A percentile compares a stretch with the other conserved stretches of the same genome.
phyloP scores from a whole-genome alignment of 164 flowering plant species.

The Liquidambar formosana region DNA sequence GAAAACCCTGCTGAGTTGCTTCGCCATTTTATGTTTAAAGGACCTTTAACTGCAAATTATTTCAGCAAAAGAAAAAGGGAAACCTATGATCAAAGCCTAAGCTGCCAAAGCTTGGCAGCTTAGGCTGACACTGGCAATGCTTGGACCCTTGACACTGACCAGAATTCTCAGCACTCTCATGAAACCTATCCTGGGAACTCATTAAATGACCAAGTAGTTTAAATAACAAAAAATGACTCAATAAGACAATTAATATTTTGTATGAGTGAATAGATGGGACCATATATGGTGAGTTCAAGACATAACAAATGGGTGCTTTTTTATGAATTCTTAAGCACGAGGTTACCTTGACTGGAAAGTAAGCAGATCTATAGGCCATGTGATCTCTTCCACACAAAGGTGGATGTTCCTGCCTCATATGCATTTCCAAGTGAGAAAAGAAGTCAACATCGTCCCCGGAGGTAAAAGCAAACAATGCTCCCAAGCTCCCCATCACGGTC shows the following conservation, averaged over 20 bases:
- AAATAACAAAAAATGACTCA: neutral
- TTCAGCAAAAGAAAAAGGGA: no score
- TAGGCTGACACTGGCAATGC: neutral
- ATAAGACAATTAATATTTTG: no score
- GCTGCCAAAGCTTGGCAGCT: no score
- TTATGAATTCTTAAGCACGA: neutral
- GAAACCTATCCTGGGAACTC: neutral
- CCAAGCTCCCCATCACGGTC: slow-evolving; percentile 98
- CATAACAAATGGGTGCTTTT: neutral
- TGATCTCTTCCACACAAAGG: slow-evolving; percentile 99
- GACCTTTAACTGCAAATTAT: neutral
- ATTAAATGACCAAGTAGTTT: neutral
- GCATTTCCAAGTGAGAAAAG: slow-evolving; percentile 99
- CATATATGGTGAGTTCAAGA: neutral
- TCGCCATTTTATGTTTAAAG: neutral
- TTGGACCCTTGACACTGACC: neutral
- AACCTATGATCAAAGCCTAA: neutral
- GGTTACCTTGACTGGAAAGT: slow-evolving; percentile 93
- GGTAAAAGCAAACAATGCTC: slow-evolving; percentile 89
- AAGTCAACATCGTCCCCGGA: slow-evolving; percentile 99
- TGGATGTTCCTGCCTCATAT: slow-evolving; percentile 97
- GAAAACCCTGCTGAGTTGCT: no score
- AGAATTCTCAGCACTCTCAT: neutral
- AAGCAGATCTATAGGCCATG: slow-evolving; percentile 95
- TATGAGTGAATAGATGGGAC: neutral